Evolutionary conservation across 2,329 filamentous ascomycete genomes (phyloP).

Genomic region (Rugonectria rugulosa): DNA sequence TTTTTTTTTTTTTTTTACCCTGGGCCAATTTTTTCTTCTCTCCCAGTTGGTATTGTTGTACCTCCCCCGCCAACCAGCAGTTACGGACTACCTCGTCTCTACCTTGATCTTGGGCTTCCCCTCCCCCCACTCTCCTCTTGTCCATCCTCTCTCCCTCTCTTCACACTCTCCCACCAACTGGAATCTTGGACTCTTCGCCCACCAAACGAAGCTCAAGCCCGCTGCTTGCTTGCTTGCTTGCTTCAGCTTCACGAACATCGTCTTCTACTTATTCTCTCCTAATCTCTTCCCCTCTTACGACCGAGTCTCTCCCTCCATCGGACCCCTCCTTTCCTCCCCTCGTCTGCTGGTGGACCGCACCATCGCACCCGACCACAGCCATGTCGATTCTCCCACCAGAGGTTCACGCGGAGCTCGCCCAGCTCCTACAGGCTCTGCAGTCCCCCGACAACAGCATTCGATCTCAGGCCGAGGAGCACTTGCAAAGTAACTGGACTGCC

Average conservation of each 20-base stretch:
- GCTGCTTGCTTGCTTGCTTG: slow-evolving; percentile 23
- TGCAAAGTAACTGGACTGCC: slow-evolving; percentile 89
- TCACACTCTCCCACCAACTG: slow-evolving; percentile 34
- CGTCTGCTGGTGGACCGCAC: slow-evolving; percentile 42
- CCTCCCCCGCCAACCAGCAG: slow-evolving; percentile 4
- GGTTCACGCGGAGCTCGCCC: slow-evolving; percentile 81
- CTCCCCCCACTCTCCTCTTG: slow-evolving; percentile 39
- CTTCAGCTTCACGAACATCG: slow-evolving; percentile 21
- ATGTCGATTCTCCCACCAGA: slow-evolving; percentile 91
- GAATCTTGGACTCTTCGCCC: slow-evolving; percentile 35
- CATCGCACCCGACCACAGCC: slow-evolving; percentile 38
- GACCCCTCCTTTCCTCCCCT: slow-evolving; percentile 20
- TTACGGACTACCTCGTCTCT: neutral
- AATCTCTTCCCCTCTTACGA: slow-evolving; percentile 7
- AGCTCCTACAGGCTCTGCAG: slow-evolving; percentile 88
- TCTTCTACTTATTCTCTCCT: slow-evolving; percentile 4
- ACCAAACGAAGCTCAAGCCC: slow-evolving; percentile 29
- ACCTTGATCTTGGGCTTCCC: slow-evolving; percentile 32
- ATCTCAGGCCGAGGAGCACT: slow-evolving; percentile 85
- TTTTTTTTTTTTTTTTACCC: slow-evolving; percentile 13
- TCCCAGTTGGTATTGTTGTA: neutral
- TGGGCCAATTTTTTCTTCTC: neutral
- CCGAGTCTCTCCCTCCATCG: slow-evolving; percentile 13
- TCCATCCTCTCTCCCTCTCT: slow-evolving; percentile 35
- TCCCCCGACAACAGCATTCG: slow-evolving; percentile 88